Evolutionary conservation across 768 basidiomycete genomes (phyloP), one percentile per base, ranked within the genome.

Genomic region (Calvatia gigantea): DNA sequence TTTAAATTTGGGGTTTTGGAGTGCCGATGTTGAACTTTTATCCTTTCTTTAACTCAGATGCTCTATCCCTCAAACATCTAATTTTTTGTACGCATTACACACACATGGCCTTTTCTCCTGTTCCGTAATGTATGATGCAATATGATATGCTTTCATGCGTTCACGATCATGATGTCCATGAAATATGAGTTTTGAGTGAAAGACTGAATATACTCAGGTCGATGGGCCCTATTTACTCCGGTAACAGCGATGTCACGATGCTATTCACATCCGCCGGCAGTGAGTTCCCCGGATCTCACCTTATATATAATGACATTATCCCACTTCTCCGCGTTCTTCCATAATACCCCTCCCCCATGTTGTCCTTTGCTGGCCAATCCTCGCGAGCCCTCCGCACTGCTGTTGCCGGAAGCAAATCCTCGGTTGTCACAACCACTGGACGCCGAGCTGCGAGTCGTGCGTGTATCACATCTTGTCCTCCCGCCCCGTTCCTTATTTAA

Each of bases 11-110:
- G 56, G 11, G 12, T 35, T 33, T 49, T 27, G 19, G 38, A 28
- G 28, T 39, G 6, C n/a, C 9, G 21, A 32, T 37, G 49, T 21
- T 47, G n/a, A 60, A 23, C 44, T 41, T 58, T 12, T 58, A 60
- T 27, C 44, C 43, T 58, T 12, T 58, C 15, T 19, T 29, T 38
- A 54, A 41, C 8, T 3, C 62, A 93, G 91, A 95, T 95, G 93
- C 85, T 95, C 63, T 95, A 93, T 75, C 92, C 92, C 48, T 93
- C 91, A 67, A 86, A 77, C 67, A 87, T 90, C 70, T 91, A 73
- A 85, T 70, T 47, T 48, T 57, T 56, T 66, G 43, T 51, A 58
- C 55, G 49, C 59, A 68, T 63, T 70, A 66, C 65, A n/a, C n/a
- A 62, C 62, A 63, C 67, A 70, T 72, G 70, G 66, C 63, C 62